These are phyloP conservation scores for Beta macrorhiza DNA, from an alignment of 179 eudicot species.

Conservation along the genomic window DNA sequence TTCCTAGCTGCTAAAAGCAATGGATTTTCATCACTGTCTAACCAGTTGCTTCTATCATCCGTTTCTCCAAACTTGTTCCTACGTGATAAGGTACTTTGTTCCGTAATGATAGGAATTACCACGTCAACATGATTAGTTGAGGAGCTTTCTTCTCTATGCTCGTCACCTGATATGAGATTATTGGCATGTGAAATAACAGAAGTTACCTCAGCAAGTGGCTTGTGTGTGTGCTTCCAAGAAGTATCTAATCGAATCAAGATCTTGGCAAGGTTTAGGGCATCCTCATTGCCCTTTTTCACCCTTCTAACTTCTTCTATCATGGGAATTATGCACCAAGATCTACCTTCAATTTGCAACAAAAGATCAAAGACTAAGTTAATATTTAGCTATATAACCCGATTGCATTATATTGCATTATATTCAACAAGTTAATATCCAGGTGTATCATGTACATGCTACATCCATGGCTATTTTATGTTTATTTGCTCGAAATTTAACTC, in stretches of 20 bases:
- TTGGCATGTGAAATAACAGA: neutral
- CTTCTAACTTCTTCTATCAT: conserved; percentile 5
- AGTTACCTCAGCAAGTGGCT: conserved; percentile 17
- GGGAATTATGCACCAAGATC: conserved; percentile 14
- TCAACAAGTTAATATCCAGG: no score
- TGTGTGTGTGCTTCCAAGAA: conserved; percentile 17
- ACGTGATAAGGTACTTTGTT: no score
- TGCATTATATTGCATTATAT: no score
- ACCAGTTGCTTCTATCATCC: neutral
- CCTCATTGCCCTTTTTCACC: conserved; percentile 11
- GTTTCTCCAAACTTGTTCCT: no score
- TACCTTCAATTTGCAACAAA: no score
- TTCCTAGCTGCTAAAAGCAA: conserved; percentile 20
- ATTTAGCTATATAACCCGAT: no score
- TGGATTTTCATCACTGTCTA: conserved; percentile 15
- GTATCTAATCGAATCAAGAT: conserved; percentile 10
- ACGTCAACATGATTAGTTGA: neutral
- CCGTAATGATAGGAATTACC: no score
- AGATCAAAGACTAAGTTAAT: no score
- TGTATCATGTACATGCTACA: no score
- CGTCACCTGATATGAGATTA: neutral
- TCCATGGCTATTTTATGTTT: no score
- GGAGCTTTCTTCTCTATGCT: neutral
- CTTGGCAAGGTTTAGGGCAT: conserved; percentile 12
- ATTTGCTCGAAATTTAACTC: no score